Percentiles rank a stretch among this genome's conserved stretches.
Conservation (phyloP, 2,329 filamentous ascomycete genomes). For the Arthrobotrys musiformis region DNA sequence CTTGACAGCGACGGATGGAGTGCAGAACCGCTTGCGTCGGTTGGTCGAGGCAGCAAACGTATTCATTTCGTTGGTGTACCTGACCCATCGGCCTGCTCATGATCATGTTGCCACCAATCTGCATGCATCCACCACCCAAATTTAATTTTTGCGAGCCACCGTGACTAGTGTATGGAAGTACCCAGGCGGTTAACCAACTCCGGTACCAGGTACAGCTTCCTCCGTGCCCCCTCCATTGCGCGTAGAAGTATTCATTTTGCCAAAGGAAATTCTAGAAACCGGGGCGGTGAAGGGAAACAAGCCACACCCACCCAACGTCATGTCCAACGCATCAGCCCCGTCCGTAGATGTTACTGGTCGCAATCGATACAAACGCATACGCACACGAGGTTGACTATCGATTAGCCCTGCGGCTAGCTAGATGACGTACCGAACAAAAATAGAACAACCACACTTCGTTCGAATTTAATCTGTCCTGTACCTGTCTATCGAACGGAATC, state of each 20-base stretch:
- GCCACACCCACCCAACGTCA: constrained; percentile 15
- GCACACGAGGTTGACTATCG: constrained; percentile 7
- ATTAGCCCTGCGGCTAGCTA: neutral
- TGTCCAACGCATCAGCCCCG: constrained; percentile 9
- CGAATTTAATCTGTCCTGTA: neutral
- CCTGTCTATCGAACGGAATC: too few relatives aligned
- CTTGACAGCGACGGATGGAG: neutral
- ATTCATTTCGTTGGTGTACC: neutral
- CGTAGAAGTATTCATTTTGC: too few relatives aligned
- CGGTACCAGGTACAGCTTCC: neutral
- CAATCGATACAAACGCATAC: neutral
- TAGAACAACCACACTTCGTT: too few relatives aligned
- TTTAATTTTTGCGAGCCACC: too few relatives aligned
- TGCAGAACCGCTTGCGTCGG: neutral
- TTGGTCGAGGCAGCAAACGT: constrained; percentile 8
- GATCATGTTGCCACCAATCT: constrained; percentile 13
- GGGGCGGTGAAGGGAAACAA: neutral
- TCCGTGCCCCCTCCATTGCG: neutral
- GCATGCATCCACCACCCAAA: neutral
- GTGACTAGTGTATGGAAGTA: too few relatives aligned
- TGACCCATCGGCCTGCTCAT: neutral
- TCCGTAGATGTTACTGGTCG: too few relatives aligned
- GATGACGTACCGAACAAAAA: constrained; percentile 18
- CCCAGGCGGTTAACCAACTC: too few relatives aligned
- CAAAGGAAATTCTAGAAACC: neutral